Conservation (phyloP, 345 rosid species). For the Moricandia moricandioides region DNA sequence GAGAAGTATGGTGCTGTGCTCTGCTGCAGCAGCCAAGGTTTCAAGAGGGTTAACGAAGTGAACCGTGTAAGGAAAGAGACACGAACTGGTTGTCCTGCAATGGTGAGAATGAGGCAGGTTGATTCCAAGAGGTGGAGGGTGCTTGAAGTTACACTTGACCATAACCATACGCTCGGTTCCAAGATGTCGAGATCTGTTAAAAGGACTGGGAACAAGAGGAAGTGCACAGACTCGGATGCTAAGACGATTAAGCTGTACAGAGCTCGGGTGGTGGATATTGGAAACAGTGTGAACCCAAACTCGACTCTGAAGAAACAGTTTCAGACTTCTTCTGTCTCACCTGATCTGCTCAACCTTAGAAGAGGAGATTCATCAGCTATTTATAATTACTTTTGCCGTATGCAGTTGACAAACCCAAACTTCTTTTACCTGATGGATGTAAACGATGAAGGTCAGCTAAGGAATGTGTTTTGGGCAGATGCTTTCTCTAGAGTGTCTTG, state of each 20-base stretch:
- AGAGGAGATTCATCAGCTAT: conserved; percentile 61
- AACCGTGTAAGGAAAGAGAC: conserved; percentile 68
- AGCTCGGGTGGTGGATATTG: conserved; percentile 54
- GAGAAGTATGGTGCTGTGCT: conserved; percentile 80
- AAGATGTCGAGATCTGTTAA: conserved; percentile 34
- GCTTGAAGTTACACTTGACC: conserved; percentile 65
- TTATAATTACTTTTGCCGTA: conserved; percentile 57
- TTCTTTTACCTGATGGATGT: conserved; percentile 72
- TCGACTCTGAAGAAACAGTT: conserved; percentile 37
- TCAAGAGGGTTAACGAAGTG: conserved; percentile 63
- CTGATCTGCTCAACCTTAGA: conserved; percentile 48
- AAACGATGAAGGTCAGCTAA: conserved; percentile 59
- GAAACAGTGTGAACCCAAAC: conserved; percentile 41
- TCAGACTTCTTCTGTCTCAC: conserved; percentile 12
- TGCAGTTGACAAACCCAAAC: conserved; percentile 65
- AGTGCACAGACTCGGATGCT: conserved; percentile 52
- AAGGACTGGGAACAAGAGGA: conserved; percentile 51
- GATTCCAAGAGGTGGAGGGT: conserved; percentile 74
- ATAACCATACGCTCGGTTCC: conserved; percentile 62
- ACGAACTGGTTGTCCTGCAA: conserved; percentile 81
- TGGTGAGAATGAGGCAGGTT: conserved; percentile 73
- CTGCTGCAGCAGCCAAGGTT: conserved; percentile 80
- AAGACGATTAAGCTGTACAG: conserved; percentile 56
- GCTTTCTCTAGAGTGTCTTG: conserved; percentile 59
- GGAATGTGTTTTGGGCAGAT: conserved; percentile 69